Evolutionary conservation across 208 protist genomes (phyloP).

Genomic region (Plasmodiophora brassicae): DNA sequence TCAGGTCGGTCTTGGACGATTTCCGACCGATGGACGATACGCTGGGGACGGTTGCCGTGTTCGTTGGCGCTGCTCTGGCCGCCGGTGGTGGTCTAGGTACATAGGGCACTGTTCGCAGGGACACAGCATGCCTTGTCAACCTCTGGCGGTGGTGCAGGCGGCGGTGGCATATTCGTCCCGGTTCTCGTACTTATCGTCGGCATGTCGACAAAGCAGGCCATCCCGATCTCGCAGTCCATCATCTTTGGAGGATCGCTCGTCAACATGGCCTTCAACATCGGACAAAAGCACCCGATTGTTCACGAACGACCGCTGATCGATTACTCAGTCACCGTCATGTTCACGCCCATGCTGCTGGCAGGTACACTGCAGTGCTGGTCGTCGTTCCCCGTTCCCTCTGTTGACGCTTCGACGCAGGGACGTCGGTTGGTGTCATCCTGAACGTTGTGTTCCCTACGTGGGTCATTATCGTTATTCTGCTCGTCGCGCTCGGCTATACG

Average conservation of each 20-base stretch:
- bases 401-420: neutral
- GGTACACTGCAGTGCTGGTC: neutral
- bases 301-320: conserved; percentile 39
- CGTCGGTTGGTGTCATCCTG: conserved; percentile 40
- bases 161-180: conserved; percentile 42
- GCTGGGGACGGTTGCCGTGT: neutral
- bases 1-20: no score
- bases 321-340: conserved; percentile 33
- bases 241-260: conserved; percentile 43
- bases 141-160: conserved; percentile 37
- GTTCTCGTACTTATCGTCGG: conserved; percentile 22
- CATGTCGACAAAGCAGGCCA: conserved; percentile 23
- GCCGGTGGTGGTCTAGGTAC: no score
- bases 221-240: conserved; percentile 37
- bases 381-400: neutral
- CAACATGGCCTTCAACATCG: conserved; percentile 30
- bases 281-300: neutral
- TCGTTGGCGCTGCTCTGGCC: neutral
- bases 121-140: no score
- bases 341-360: conserved; percentile 39
- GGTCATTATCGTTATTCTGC: conserved; percentile 10
- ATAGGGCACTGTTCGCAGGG: no score
- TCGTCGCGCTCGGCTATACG: conserved; percentile 38
- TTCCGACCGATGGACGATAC: no score
- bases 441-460: conserved; percentile 37